These are phyloP conservation scores for Cordyceps militaris DNA, from an alignment of 2,329 filamentous ascomycete species.

Conservation along the genomic window DNA sequence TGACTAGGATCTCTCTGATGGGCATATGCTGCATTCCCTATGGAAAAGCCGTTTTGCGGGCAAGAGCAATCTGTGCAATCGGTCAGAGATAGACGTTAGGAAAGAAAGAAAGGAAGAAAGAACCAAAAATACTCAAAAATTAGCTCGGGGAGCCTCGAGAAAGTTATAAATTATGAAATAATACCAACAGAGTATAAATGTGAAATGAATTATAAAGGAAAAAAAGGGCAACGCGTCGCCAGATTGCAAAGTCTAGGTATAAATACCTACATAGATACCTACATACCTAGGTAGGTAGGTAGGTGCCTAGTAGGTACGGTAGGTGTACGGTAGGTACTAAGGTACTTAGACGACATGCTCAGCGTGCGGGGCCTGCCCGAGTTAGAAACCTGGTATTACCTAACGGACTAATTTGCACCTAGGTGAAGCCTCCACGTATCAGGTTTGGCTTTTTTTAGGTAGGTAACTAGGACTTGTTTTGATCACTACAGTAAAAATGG, in stretches of 20 bases:
- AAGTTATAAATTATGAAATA: background rate
- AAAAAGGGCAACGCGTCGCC: background rate
- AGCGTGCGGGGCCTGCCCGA: too few species aligned
- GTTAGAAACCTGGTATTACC: too few species aligned
- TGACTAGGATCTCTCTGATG: background rate
- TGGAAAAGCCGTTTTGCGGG: background rate
- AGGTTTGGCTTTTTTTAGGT: too few species aligned
- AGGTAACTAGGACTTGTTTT: background rate
- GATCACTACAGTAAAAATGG: background rate
- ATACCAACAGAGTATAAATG: background rate
- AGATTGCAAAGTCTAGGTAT: background rate
- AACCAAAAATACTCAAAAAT: background rate
- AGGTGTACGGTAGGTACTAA: too few species aligned
- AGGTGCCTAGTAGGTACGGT: background rate
- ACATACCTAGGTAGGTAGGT: background rate
- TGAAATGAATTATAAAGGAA: background rate
- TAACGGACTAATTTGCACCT: too few species aligned
- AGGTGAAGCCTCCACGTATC: too few species aligned
- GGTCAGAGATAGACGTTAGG: conserved; percentile 8
- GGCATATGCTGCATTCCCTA: background rate
- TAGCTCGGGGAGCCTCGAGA: background rate
- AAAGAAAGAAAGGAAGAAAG: background rate
- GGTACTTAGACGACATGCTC: too few species aligned
- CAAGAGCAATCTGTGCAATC: background rate
- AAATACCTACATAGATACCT: background rate